These are phyloP conservation scores for Corymbia calophylla DNA, from an alignment of 441 rosid genomes.

Conservation along the genomic window DNA sequence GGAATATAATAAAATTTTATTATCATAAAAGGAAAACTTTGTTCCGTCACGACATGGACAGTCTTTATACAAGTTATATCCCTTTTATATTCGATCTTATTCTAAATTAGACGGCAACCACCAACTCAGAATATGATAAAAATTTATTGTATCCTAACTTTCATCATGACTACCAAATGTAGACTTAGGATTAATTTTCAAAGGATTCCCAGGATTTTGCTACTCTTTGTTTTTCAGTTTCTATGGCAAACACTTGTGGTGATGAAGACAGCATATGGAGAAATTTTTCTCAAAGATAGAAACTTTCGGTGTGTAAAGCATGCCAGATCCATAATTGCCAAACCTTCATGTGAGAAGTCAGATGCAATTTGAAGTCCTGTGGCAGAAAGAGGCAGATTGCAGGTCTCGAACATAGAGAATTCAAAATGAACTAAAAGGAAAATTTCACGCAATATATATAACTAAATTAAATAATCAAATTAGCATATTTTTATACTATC, in stretches of 20 bases:
- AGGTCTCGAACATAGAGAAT: background rate
- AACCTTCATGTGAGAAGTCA: background rate
- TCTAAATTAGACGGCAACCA: background rate
- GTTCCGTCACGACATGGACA: accelerated
- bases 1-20: no score
- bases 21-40: accelerated
- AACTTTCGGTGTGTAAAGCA: background rate
- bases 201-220: background rate
- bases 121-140: background rate
- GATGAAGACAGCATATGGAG: no score
- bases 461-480: background rate
- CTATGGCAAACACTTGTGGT: background rate
- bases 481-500: background rate
- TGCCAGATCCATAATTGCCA: background rate
- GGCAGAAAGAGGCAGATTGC: background rate
- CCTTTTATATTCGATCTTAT: background rate
- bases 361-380: background rate
- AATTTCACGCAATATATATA: background rate
- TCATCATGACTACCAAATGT: background rate
- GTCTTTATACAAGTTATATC: no score
- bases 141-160: background rate
- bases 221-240: background rate
- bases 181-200: background rate
- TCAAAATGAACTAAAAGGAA: background rate
- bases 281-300: no score